These are phyloP conservation scores for Saussurea involucrata DNA, from an alignment of 129 eudicot species.

Conservation along the genomic window DNA sequence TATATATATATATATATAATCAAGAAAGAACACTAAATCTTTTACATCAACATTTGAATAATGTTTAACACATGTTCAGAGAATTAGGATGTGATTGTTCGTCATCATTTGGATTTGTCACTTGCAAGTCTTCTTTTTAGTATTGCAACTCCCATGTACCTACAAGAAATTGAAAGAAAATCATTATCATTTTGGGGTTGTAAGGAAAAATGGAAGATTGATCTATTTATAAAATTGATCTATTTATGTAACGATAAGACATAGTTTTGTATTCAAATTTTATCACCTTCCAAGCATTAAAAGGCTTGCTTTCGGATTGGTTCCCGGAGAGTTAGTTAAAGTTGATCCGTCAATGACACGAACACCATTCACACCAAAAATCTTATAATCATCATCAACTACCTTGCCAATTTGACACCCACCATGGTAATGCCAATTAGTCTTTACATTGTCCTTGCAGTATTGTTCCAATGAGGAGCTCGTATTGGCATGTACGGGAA, in stretches of 20 bases:
- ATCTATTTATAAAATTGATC: background rate
- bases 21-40: background rate
- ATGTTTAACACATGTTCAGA: background rate
- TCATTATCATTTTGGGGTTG: background rate
- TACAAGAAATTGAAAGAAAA: background rate
- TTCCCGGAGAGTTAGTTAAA: background rate
- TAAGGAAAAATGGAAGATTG: background rate
- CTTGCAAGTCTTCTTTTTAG: background rate
- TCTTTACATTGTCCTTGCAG: background rate
- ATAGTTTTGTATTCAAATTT: background rate
- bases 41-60: background rate
- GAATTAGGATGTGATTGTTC: background rate
- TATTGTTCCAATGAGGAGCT: background rate
- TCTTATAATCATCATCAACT: background rate
- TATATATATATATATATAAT: no score
- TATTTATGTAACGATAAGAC: background rate
- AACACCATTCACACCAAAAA: background rate
- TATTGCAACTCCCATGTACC: background rate
- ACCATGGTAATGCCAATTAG: background rate
- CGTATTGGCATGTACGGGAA: background rate
- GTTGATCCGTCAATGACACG: background rate
- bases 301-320: background rate
- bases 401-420: background rate
- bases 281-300: background rate
- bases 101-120: background rate